Evolutionary conservation across 345 rosid genomes (phyloP), one percentile per base, ranked within the genome.

Genomic region (Linum usitatissimum): DNA sequence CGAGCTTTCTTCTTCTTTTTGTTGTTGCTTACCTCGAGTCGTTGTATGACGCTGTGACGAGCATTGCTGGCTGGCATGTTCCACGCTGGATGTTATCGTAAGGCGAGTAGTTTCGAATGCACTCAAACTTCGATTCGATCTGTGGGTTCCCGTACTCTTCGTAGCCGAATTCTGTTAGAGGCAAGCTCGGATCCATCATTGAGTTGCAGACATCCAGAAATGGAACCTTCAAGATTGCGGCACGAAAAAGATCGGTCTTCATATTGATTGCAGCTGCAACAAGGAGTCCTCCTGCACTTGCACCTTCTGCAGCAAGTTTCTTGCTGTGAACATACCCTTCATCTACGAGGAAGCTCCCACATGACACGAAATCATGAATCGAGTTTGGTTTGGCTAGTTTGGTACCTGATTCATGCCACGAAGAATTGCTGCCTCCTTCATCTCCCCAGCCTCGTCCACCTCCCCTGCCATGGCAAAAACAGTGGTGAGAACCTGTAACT

Each of bases 71-170:
- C 75, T 73, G 66, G 78, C 96, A 86, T 68, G 61, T 80, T 65
- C 76, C 79, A 45, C 31, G 23, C 13, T 76, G 74, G 62, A 92
- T 84, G 76, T 86, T 88, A 59, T 92, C 89, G 70, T 86, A 92
- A 56, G 98, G 98, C 64, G 93, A 87, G 70, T 88, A 88, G 66
- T 85, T 70, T 67, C 57, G 74, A 68, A 91, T 85, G 45, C 68
- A 73, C 53, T 68, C 71, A 23, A 85, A 88, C 30, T 86, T 77
- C 15, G 83, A 70, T 59, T 67, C 55, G 58, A 77, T 73, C 64
- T 77, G 76, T 2, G 98, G 98, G 66, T 86, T 83, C 53, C 98
- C 96, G 67, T 88, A 91, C 78, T 91, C 98, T 76, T 88, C 92
- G 62, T 86, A 79, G 80, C 88, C 96, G 70, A 88, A 69, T 9